Evolutionary conservation across 2,329 filamentous ascomycete species (phyloP).

Genomic region (Remersonia thermophila): DNA sequence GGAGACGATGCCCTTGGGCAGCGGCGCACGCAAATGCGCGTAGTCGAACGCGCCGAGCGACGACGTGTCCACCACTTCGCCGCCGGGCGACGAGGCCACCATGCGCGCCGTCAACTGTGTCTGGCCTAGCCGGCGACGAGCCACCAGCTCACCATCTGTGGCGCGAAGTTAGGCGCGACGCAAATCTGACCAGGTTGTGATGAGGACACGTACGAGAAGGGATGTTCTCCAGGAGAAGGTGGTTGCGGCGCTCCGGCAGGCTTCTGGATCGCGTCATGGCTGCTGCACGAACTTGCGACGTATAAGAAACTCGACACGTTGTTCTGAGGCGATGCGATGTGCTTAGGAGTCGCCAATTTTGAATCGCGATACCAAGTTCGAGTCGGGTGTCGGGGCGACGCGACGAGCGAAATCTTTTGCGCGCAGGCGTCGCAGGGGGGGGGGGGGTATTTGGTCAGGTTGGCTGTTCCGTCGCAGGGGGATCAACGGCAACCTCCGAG

Average conservation of each 20-base stretch:
- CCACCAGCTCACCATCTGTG: conserved; percentile 60
- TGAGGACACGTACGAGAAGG: conserved; percentile 41
- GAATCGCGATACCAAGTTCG: not conserved
- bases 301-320: not conserved
- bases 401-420: conserved; percentile 14
- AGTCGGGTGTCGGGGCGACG: not conserved
- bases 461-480: conserved; percentile 4
- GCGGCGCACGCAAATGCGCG: conserved; percentile 80
- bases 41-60: conserved; percentile 85
- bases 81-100: conserved; percentile 55
- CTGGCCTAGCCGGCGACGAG: conserved; percentile 79
- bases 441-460: conserved; percentile 4
- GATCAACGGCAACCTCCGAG: not conserved
- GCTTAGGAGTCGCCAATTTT: not conserved
- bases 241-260: conserved; percentile 52
- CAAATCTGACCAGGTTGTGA: too few relatives aligned
- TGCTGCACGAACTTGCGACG: not conserved
- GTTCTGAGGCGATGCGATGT: not conserved
- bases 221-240: conserved; percentile 50
- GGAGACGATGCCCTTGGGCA: conserved; percentile 82
- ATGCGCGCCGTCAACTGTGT: conserved; percentile 81
- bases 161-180: too few relatives aligned
- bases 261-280: conserved; percentile 22
- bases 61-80: conserved; percentile 60
- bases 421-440: conserved; percentile 9